Conservation (phyloP, 2,329 filamentous ascomycete species). For the Trichoderma atrobrunneum region DNA sequence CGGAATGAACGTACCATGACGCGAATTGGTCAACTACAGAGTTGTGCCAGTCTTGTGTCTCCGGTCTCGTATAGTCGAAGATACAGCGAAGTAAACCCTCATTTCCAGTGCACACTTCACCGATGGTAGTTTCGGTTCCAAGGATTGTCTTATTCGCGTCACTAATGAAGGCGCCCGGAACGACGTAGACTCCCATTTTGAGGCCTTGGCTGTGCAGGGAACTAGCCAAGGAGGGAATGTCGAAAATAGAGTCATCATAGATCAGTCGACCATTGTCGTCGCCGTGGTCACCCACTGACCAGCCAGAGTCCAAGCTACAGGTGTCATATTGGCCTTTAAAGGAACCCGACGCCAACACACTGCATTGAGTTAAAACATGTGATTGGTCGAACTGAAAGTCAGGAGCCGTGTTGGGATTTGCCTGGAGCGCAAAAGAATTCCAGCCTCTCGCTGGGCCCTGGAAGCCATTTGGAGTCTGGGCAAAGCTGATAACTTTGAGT, state of each 20-base stretch:
- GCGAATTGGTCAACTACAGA: slow-evolving; percentile 23
- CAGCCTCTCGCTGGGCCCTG: slow-evolving; percentile 21
- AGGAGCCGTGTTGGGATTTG: slow-evolving; percentile 15
- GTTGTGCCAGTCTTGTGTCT: slow-evolving; percentile 23
- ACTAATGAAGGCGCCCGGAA: slow-evolving; percentile 22
- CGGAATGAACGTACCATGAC: slow-evolving; percentile 16
- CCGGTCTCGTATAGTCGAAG: slow-evolving; percentile 22
- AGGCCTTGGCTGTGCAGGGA: slow-evolving; percentile 21
- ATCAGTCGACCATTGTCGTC: slow-evolving; percentile 23
- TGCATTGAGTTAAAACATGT: slow-evolving; percentile 23
- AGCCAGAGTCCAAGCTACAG: slow-evolving; percentile 25
- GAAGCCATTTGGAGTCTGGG: slow-evolving; percentile 21
- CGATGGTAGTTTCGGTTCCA: slow-evolving; percentile 20
- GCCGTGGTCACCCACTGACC: slow-evolving; percentile 23
- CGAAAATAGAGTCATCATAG: slow-evolving; percentile 21
- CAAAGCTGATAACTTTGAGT: slow-evolving; percentile 22
- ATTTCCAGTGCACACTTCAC: slow-evolving; percentile 22
- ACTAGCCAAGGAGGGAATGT: slow-evolving; percentile 21
- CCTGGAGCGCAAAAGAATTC: slow-evolving; percentile 24
- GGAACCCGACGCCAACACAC: slow-evolving; percentile 17
- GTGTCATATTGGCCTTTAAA: slow-evolving; percentile 18
- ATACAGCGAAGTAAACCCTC: slow-evolving; percentile 22
- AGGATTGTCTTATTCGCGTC: slow-evolving; percentile 23
- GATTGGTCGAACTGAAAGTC: slow-evolving; percentile 21
- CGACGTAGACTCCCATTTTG: slow-evolving; percentile 23